These are phyloP conservation scores for Effrenium voratum DNA, from an alignment of 73 alveolate species.

Conservation along the genomic window DNA sequence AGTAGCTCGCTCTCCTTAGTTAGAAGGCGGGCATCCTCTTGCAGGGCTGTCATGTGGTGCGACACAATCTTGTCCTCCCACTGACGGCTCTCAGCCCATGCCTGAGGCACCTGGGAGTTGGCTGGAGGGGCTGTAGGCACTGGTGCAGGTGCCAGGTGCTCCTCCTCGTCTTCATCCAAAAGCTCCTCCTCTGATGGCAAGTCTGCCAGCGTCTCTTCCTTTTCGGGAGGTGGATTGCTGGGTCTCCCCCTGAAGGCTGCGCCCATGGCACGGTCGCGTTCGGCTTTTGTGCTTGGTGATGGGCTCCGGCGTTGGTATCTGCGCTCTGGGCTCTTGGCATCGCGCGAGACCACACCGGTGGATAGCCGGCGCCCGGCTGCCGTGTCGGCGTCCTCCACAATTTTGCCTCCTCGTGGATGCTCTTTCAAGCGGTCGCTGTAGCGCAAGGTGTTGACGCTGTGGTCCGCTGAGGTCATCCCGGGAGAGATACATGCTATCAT, in stretches of 20 bases:
- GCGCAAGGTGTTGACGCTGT: constrained; percentile 98
- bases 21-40: constrained; percentile 98
- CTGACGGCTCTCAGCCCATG: constrained; percentile 97
- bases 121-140: constrained; percentile 95
- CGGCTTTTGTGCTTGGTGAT: constrained; percentile 93
- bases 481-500: constrained; percentile 99
- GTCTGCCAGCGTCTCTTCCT: constrained; percentile 94
- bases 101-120: constrained; percentile 97
- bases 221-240: constrained; percentile 96
- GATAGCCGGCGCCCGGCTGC: constrained; percentile 86
- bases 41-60: constrained; percentile 97
- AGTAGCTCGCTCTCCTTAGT: constrained; percentile 98
- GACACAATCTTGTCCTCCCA: constrained; percentile 98
- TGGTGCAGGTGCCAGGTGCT: constrained; percentile 16
- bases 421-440: constrained; percentile 96
- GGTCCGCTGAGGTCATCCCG: constrained; percentile 97
- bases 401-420: constrained; percentile 91
- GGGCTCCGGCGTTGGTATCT: constrained; percentile 46
- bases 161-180: neutral
- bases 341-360: constrained; percentile 37
- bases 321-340: constrained; percentile 79
- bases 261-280: constrained; percentile 83
- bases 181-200: constrained; percentile 93
- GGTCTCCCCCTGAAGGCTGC: constrained; percentile 95
- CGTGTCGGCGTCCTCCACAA: constrained; percentile 90